Conservation (phyloP, 2,329 filamentous ascomycete species). For the Alternaria sp. region DNA sequence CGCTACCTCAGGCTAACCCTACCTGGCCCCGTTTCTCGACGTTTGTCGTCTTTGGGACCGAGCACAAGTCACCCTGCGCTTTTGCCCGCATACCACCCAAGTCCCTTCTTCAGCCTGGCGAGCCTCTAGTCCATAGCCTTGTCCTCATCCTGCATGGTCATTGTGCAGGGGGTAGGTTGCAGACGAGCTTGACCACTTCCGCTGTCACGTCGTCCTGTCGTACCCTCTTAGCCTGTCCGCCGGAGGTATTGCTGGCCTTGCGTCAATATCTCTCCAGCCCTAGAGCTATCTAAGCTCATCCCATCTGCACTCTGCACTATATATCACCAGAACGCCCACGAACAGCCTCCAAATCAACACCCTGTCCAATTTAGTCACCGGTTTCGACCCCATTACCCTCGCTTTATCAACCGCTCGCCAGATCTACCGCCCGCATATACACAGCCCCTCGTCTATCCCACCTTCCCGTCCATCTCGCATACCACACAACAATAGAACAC, state of each 20-base stretch:
- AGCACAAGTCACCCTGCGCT: slow-evolving; percentile 47
- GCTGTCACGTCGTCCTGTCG: slow-evolving; percentile 42
- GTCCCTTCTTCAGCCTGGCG: slow-evolving; percentile 31
- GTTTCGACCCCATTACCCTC: slow-evolving; percentile 40
- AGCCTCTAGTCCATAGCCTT: slow-evolving; percentile 42
- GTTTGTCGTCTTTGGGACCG: slow-evolving; percentile 37
- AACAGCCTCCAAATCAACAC: slow-evolving; percentile 33
- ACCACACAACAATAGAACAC: slow-evolving; percentile 11
- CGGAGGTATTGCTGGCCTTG: slow-evolving; percentile 28
- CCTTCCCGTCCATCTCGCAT: slow-evolving; percentile 18
- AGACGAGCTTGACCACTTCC: slow-evolving; percentile 43
- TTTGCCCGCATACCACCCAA: slow-evolving; percentile 40
- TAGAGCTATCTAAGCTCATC: slow-evolving; percentile 40
- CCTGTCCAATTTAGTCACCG: slow-evolving; percentile 40
- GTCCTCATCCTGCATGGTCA: slow-evolving; percentile 46
- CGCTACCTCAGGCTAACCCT: slow-evolving; percentile 30
- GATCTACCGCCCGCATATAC: slow-evolving; percentile 43
- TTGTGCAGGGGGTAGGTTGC: slow-evolving; percentile 43
- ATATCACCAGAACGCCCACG: slow-evolving; percentile 45
- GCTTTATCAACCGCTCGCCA: slow-evolving; percentile 40
- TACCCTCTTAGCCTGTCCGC: slow-evolving; percentile 33
- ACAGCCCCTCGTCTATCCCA: slow-evolving; percentile 39
- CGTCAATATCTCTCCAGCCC: slow-evolving; percentile 41
- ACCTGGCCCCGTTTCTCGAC: slow-evolving; percentile 39
- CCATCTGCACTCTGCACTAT: slow-evolving; percentile 38